Base-by-base conservation (phyloP, 1,284 basidiomycete genomes). In the Schizopora paradoxa region DNA sequence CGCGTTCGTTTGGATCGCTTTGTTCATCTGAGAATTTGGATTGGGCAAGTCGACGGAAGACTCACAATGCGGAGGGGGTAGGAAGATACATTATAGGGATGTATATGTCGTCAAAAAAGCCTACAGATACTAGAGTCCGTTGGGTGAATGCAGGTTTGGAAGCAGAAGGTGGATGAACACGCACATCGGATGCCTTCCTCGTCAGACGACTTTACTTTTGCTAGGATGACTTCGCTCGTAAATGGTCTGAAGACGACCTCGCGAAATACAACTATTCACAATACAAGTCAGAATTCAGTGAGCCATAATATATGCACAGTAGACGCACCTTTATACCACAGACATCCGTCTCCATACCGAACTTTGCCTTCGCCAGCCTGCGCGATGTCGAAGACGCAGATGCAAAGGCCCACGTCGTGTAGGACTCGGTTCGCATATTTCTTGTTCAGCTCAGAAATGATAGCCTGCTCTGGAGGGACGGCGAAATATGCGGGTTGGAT, bases 101-200 rank as follows among this genome's bases (percentile, higher is more conserved):
- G 61, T 91, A 89, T 29, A 98, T 85, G 58, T 97, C 93, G 61
- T 95, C 90, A 59, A 98, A 99, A 69, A 99, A 98, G 11, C 85
- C 87, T 28, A 96, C 66, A 6, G 87, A 82, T 26, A 97, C 91
- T 95, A 56, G 26, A 42, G 31, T 23, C 13, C 38, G 37, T 48
- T 8, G n/a, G 23, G 14, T 34, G 3, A 41, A 31, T 41, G n/a
- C 19, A 41, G 26, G 32, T 14, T 46, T 22, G 32, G 39, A 46
- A 37, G 5, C 33, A 45, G 41, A 45, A 28, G 22, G 7, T n/a
- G 35, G 14, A 36, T 28, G 40, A 31, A 4, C 2, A 68, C 85
- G 45, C 56, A 93, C 93, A 64, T 66, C 89, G 70, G 52, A 97
- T 83, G 10, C 89, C 89, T 40, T 86, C 78, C 54, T 86, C 79